Percentiles rank a stretch among this genome's conserved stretches.
Conservation (phyloP, 2,329 filamentous ascomycete species). For the Penicillium corylophilum region DNA sequence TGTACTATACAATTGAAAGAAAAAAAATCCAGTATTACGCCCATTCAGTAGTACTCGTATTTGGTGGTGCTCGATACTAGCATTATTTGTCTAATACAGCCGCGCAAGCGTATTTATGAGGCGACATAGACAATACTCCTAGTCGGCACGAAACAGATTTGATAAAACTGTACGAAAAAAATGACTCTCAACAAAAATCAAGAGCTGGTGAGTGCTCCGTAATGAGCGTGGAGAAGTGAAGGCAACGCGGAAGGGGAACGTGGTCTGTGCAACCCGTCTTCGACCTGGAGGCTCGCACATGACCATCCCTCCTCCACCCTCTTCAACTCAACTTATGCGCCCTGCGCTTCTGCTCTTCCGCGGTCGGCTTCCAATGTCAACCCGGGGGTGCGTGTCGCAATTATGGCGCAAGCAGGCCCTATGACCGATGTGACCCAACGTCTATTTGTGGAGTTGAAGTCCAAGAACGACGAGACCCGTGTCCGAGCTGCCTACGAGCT, state of each 20-base stretch:
- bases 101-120: too few relatives aligned
- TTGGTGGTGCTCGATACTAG: too few relatives aligned
- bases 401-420: conserved; percentile 49
- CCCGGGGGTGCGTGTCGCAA: conserved; percentile 37
- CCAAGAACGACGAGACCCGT: conserved; percentile 53
- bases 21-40: too few relatives aligned
- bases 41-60: too few relatives aligned
- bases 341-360: conserved; percentile 23
- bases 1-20: too few relatives aligned
- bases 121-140: too few relatives aligned
- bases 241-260: background rate
- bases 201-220: background rate
- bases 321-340: conserved; percentile 19
- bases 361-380: conserved; percentile 41
- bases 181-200: background rate
- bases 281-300: conserved; percentile 31
- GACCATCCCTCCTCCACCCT: conserved; percentile 25
- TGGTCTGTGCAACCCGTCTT: conserved; percentile 24
- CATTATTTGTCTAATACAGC: too few relatives aligned
- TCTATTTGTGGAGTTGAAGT: conserved; percentile 58
- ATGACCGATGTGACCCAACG: conserved; percentile 53
- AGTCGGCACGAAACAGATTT: background rate
- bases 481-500: conserved; percentile 51
- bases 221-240: background rate
- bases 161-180: too few relatives aligned